These are phyloP conservation scores for Vanderwaltozyma polyspora DNA, from an alignment of 805 yeast genomes.

Conservation along the genomic window DNA sequence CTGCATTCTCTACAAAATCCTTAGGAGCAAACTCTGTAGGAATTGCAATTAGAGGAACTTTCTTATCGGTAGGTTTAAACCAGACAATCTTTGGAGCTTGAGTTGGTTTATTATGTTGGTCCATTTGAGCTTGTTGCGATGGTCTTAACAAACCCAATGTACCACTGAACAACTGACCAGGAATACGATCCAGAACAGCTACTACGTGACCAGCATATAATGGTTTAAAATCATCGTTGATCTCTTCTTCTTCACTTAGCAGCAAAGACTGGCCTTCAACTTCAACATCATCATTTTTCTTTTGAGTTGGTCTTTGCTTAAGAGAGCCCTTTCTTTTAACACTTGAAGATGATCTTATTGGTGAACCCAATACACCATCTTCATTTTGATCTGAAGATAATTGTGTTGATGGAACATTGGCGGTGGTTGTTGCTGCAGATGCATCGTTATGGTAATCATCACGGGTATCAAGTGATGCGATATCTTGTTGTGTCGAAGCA, in stretches of 20 bases:
- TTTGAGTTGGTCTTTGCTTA: slow-evolving; percentile 91
- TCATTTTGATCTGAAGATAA: slow-evolving; percentile 5
- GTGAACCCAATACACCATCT: slow-evolving; percentile 1
- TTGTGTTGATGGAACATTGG: slow-evolving; percentile 14
- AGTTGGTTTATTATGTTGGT: slow-evolving; percentile 32
- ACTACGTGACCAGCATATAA: slow-evolving; percentile 96
- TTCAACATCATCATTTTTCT: slow-evolving; percentile 96
- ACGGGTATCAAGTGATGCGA: slow-evolving; percentile 28
- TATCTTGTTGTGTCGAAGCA: slow-evolving; percentile 33
- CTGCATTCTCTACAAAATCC: slow-evolving; percentile 90
- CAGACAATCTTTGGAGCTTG: slow-evolving; percentile 68
- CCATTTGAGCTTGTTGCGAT: slow-evolving; percentile 65
- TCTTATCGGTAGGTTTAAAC: slow-evolving; percentile 97
- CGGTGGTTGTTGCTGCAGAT: slow-evolving; percentile 37
- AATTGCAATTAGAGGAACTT: slow-evolving; percentile 94
- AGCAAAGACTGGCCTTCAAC: slow-evolving; percentile 94
- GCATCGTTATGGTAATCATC: slow-evolving; percentile 79
- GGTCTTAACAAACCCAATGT: slow-evolving; percentile 91
- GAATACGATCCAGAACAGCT: slow-evolving; percentile 93
- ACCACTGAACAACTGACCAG: slow-evolving; percentile 93
- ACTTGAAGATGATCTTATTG: slow-evolving; percentile 8
- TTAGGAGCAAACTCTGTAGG: slow-evolving; percentile 97
- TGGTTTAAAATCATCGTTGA: slow-evolving; percentile 85
- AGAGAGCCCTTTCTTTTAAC: slow-evolving; percentile 74
- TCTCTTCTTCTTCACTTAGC: slow-evolving; percentile 89